Base-by-base conservation (phyloP, 176 grass and related monocot species). In the Pontederia crassipes region DNA sequence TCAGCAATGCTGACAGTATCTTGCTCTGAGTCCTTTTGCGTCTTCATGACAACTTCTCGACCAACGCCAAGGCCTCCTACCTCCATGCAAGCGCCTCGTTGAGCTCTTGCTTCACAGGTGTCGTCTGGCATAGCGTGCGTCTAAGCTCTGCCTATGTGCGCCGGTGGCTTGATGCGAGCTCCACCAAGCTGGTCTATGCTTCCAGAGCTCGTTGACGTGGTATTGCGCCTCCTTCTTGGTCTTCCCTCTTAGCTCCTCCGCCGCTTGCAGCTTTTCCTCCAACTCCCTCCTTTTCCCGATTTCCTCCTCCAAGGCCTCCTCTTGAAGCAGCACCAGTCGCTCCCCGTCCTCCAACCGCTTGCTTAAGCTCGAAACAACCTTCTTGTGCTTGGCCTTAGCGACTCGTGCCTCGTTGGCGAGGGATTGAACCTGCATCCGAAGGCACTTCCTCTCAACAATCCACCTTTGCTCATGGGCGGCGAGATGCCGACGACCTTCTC, bases 401-500 rank as follows among this genome's bases (percentile, higher is more conserved):
- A 64, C 57, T n/a, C 77, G 67, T 29, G 79, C 78, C 55, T 85
- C 80, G 48, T 69, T 68, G 28, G 81, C 66, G 8, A 89, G 76
- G 17, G 80, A 79, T 56, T 81, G 77, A 67, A 89, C 66, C 77
- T 89, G 86, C 16, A 67, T 71, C 1, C 81, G 67, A 29, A 95
- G 86, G 40, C 57, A 46, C 56, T 72, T 95, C 29, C 77, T 56
- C 75, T 88, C 89, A 0, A 75, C 65, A 11, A 95, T 58, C 89
- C 89, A 95, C 6, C 81, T 76, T 62, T 95, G 85, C 70, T 88
- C 81, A 14, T 82, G 85, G 0, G 76, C 71, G 9, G 84, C 81
- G 48, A 95, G 71, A 95, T 95, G n/a, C 75, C 61, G 2, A 81
- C 89, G 49, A 85, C 84, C 74, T 95, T 88, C 78, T 95, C 89